Evolutionary conservation across 1,284 basidiomycete genomes (phyloP), one percentile per base, ranked within the genome.

Genomic region (Leccinum colubrinum): DNA sequence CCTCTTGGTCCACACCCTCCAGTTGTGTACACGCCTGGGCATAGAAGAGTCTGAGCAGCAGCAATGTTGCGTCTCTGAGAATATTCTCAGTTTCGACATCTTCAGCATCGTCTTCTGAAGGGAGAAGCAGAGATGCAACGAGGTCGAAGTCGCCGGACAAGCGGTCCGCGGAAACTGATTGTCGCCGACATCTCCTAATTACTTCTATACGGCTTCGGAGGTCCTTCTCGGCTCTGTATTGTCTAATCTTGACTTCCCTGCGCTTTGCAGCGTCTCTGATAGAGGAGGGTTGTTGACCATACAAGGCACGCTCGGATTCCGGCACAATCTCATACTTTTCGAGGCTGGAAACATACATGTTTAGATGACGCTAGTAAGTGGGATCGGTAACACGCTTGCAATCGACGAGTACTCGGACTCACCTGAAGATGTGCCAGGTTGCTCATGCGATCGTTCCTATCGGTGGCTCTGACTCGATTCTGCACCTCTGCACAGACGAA

Each of bases 191-290:
- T 71, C 82, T 85, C 39, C 83, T 79, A 11, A 89, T 70, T 25
- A 77, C 75, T 74, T 93, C 83, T 25, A 97, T 86, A 60, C 83
- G 83, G 33, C 78, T 76, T 58, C 85, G 82, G 33, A 96, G 77
- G 59, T 93, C 88, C 74, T 93, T 96, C 75, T 96, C 93, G 60
- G 86, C 83, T 74, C 87, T 87, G 74, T 87, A 97, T 72, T 95
- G 94, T 64, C 84, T 86, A 65, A 98, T 96, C 79, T 97, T 98
- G 43, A 88, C 74, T 64, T 96, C 94, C 65, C 95, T 79, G 59
- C 90, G 82, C 71, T 82, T 83, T 0, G 85, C 82, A 15, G 88
- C 83, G 75, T 96, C 91, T 27, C 75, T 74, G 20, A 88, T 76
- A 6, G 78, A 70, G 1, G 82, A 79, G 1, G 81, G 66, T 55